phyloP scores from a whole-genome alignment of 805 yeast genomes.

The Candida sithepensis region DNA sequence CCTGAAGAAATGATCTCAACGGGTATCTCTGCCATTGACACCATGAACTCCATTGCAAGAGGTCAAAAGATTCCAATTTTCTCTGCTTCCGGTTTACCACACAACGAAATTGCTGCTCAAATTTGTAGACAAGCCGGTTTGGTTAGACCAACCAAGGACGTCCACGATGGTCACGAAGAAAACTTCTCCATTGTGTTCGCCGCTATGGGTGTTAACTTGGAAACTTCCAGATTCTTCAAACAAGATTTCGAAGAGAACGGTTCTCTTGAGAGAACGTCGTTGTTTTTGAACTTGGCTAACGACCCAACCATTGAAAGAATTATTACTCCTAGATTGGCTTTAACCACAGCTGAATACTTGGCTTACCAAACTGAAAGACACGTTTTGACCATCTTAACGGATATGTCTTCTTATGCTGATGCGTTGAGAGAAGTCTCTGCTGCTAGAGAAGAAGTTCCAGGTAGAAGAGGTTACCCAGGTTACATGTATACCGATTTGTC shows the following conservation, averaged over 20 bases:
- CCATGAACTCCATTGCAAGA: constrained; percentile 99
- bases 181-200: constrained; percentile 99
- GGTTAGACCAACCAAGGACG: constrained; percentile 99
- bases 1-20: constrained; percentile 99
- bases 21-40: constrained; percentile 97
- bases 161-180: constrained; percentile 99
- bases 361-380: constrained; percentile 99
- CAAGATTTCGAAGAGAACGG: constrained; percentile 99
- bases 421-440: constrained; percentile 99
- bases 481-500: constrained; percentile 99
- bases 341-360: constrained; percentile 96
- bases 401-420: constrained; percentile 99
- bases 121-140: constrained; percentile 99
- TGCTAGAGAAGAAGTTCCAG: constrained; percentile 99
- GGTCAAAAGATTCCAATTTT: constrained; percentile 99
- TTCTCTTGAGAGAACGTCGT: constrained; percentile 93
- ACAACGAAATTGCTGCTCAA: constrained; percentile 99
- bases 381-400: constrained; percentile 95
- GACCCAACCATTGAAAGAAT: constrained; percentile 99
- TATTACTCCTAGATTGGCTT: constrained; percentile 97
- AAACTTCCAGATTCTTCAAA: constrained; percentile 96
- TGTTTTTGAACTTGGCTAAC: constrained; percentile 95
- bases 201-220: constrained; percentile 99
- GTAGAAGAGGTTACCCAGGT: constrained; percentile 99
- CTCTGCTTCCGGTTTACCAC: constrained; percentile 99